These are phyloP conservation scores for Xerocomus spinulosus DNA, from an alignment of 768 basidiomycete genomes.

Conservation along the genomic window DNA sequence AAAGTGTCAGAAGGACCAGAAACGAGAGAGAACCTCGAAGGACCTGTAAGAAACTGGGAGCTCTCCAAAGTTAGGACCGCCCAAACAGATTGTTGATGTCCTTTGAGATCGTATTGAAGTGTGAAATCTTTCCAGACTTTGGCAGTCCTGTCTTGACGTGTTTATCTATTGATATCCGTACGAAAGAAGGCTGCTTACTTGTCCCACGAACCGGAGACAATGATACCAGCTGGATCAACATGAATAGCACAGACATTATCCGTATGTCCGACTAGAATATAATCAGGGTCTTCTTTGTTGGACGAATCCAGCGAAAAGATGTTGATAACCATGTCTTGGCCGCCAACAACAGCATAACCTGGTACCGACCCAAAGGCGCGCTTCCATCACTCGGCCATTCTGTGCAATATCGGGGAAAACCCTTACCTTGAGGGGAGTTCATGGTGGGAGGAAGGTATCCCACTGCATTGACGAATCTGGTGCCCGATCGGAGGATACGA, in stretches of 20 bases:
- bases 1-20: slow-evolving; percentile 5
- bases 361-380: slow-evolving; percentile 11
- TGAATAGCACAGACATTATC: slow-evolving; percentile 88
- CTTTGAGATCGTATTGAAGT: slow-evolving; percentile 67
- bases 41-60: slow-evolving; percentile 78
- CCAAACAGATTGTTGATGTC: slow-evolving; percentile 92
- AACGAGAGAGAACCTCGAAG: slow-evolving; percentile 12
- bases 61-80: slow-evolving; percentile 79
- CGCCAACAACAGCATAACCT: slow-evolving; percentile 87
- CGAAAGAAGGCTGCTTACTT: slow-evolving; percentile 48
- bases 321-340: slow-evolving; percentile 86
- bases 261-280: slow-evolving; percentile 81
- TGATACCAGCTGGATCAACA: slow-evolving; percentile 60
- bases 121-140: slow-evolving; percentile 88
- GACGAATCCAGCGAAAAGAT: slow-evolving; percentile 61
- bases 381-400: neutral
- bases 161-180: neutral
- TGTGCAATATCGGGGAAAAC: neutral
- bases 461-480: slow-evolving; percentile 78
- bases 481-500: slow-evolving; percentile 55
- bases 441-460: slow-evolving; percentile 68
- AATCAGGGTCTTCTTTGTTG: slow-evolving; percentile 67
- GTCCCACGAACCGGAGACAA: slow-evolving; percentile 98
- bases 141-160: slow-evolving; percentile 62
- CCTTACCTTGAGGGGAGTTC: slow-evolving; percentile 66